A percentile compares a stretch with the other conserved stretches of the same genome.
These are phyloP conservation scores for Meyerozyma sp. DNA, from an alignment of 1,139 yeast genomes.

Conservation along the genomic window DNA sequence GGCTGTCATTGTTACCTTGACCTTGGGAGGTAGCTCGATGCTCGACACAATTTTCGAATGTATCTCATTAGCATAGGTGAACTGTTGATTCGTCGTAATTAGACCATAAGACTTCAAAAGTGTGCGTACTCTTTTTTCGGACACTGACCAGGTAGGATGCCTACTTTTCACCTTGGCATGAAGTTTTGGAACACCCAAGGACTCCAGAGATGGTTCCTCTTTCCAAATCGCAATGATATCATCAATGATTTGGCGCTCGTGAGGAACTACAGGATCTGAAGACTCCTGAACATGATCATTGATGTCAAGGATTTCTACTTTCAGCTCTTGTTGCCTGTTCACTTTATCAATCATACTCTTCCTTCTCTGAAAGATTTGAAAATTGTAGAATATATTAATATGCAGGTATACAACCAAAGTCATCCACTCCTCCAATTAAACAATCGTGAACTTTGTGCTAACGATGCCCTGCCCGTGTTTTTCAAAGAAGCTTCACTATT, in stretches of 20 bases:
- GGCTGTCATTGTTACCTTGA: slow-evolving; percentile 38
- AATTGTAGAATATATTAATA: background rate
- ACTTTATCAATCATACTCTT: background rate
- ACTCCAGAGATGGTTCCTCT: slow-evolving; percentile 59
- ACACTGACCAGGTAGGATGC: slow-evolving; percentile 59
- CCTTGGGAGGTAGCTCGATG: slow-evolving; percentile 41
- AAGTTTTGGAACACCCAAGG: slow-evolving; percentile 50
- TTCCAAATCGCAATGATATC: slow-evolving; percentile 64
- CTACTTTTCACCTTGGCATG: slow-evolving; percentile 45
- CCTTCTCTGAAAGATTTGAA: background rate
- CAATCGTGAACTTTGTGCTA: background rate
- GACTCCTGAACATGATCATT: slow-evolving; percentile 15
- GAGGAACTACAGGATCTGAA: slow-evolving; percentile 43
- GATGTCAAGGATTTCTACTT: slow-evolving; percentile 9
- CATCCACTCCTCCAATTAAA: background rate
- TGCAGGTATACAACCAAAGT: background rate
- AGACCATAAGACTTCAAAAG: slow-evolving; percentile 54
- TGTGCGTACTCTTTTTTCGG: slow-evolving; percentile 52
- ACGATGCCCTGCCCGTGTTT: slow-evolving; percentile 35
- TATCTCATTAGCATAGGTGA: slow-evolving; percentile 50
- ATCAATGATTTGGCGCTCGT: slow-evolving; percentile 59
- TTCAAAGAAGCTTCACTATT: slow-evolving; percentile 31
- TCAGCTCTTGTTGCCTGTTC: background rate
- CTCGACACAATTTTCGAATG: slow-evolving; percentile 49
- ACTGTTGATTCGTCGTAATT: slow-evolving; percentile 31